These are phyloP conservation scores for Rhizophora mangle DNA, from an alignment of 345 rosid genomes.

Conservation along the genomic window DNA sequence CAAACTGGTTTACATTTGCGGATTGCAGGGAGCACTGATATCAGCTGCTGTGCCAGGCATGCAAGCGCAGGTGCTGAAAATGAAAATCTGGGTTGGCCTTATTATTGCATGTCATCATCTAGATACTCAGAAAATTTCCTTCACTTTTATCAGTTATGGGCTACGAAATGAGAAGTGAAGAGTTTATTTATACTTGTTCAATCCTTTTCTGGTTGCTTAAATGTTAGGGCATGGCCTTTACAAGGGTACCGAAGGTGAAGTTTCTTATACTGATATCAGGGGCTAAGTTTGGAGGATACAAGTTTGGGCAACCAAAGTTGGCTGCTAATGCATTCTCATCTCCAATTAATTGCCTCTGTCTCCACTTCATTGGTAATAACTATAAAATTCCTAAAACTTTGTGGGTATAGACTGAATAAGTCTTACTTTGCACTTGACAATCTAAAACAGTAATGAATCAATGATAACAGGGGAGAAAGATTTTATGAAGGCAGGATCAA, in stretches of 20 bases:
- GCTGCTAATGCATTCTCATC: slow-evolving; percentile 53
- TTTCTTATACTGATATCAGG: slow-evolving; percentile 51
- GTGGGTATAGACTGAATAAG: not conserved
- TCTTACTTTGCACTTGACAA: not conserved
- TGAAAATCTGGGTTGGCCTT: too few relatives aligned
- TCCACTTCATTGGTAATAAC: slow-evolving; percentile 54
- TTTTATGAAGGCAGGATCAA: slow-evolving; percentile 38
- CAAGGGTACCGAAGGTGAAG: slow-evolving; percentile 50
- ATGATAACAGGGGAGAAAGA: slow-evolving; percentile 44
- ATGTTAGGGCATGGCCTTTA: slow-evolving; percentile 25
- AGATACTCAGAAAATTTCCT: too few relatives aligned
- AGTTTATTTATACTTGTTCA: not conserved
- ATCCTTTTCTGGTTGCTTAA: not conserved
- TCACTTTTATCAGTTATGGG: not conserved
- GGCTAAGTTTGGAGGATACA: slow-evolving; percentile 36
- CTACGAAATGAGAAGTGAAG: not conserved
- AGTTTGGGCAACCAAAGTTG: slow-evolving; percentile 42
- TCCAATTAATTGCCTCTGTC: slow-evolving; percentile 50
- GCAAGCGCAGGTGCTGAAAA: slow-evolving; percentile 37
- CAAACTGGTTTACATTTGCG: not conserved
- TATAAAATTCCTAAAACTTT: not conserved
- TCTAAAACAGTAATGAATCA: not conserved
- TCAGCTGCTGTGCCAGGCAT: slow-evolving; percentile 49
- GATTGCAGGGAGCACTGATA: slow-evolving; percentile 38
- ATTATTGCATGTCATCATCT: too few relatives aligned